Evolutionary conservation across 805 yeast genomes (phyloP), one percentile per base, ranked within the genome.

Genomic region (Wickerhamomyces bisporus): DNA sequence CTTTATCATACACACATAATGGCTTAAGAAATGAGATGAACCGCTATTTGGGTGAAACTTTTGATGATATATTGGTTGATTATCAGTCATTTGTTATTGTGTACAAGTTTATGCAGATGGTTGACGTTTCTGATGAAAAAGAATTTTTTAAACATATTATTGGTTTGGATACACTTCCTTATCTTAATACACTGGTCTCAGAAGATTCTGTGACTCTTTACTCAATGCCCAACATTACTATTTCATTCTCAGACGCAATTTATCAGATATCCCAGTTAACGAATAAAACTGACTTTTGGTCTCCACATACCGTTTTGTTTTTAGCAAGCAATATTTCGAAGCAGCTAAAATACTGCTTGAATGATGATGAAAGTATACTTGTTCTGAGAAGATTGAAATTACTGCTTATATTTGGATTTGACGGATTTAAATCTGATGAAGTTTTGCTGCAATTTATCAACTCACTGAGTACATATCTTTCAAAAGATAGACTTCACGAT

Each of bases 1-100:
- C 81, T 0, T 45, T 75, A 16, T 57, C 76, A 0, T 74, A 60
- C 43, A 55, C 73, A 0, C 55, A 52, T 12, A 53, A 52, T 25
- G 77, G 78, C 0, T 35, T 54, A 1, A 50, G 71, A 39, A 55
- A 60, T 35, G 57, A 57, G 5, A 48, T 68, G 1, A 63, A 60
- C 26, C 50, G 45, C 25, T 28, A 8, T 24, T 50, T 43, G 27
- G 43, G 14, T 10, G 20, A 27, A 2, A 16, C 39, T 5, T 47
- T 61, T 18, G 52, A 52, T n/a, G 44, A 38, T 4, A 32, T 32
- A 1, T n/a, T 45, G 3, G 34, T 47, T 9, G 41, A 40, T 2
- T 36, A 45, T 28, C 68, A 62, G 29, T 19, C 53, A 2, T 21
- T 55, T 1, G 41, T 71, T 11, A 62, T 67, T 4, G 51, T 69